Base-by-base conservation (phyloP, 768 basidiomycete species). In the Suillus discolor region DNA sequence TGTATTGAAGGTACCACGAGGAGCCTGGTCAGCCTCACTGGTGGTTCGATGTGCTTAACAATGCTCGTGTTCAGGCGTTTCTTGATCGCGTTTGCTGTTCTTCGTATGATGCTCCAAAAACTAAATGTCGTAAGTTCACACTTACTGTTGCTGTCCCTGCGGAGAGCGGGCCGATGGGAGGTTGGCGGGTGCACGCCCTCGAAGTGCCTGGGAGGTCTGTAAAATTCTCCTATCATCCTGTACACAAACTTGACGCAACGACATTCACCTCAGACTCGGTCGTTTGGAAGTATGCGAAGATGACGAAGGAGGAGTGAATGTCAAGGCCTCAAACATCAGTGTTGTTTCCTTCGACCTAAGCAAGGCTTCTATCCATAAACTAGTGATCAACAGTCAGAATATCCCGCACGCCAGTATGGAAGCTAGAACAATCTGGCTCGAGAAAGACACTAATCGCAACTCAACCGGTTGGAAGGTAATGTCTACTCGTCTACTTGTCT, bases 151-250 rank as follows among this genome's bases (percentile, higher is more conserved):
- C 88, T 1, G 81, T 83, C 39, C 93, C 94, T 0, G 71, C 80
- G 1, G 92, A 93, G 71, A 85, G 83, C 64, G 92, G 92, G 1
- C 80, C 90, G 2, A 74, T 94, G 63, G 82, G 88, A 71, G 94
- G 93, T 3, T 92, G 87, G 80, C 83, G 78, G 60, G 85, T 96
- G 51, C 78, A 86, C 41, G 80, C 81, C 39, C 74, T 94, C 51
- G 69, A 71, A 2, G 75, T 83, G n/a, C 90, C 91, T 41, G 94
- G 94, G 57, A 81, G 90, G 92, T 92, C 64, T 61, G 84, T 70
- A 6, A 20, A 2, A 13, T 1, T 34, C 34, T 55, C 16, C 16
- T 18, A 38, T 59, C 6, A 59, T 25, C 23, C 25, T 6, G 9
- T 41, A 59, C 16, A 23, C 18, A 36, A 36, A 20, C 12, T 55